Conservation (phyloP, 306 rosid species). For the Oxytropis ochrocephala region DNA sequence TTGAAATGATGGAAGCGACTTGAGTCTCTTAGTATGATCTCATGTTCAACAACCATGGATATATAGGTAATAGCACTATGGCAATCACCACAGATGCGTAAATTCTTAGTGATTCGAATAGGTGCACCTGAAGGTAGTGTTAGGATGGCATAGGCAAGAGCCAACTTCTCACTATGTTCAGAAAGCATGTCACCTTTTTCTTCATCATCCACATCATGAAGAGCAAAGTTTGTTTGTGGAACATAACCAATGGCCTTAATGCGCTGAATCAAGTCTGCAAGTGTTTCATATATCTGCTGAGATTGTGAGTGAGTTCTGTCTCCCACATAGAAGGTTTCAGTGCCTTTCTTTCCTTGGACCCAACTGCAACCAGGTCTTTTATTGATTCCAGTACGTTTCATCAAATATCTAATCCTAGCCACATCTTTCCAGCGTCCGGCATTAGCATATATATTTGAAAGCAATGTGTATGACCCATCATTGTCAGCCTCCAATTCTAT, state of each 20-base stretch:
- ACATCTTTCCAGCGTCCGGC: slow-evolving; percentile 87
- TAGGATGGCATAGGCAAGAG: slow-evolving; percentile 76
- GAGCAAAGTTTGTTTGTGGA: slow-evolving; percentile 76
- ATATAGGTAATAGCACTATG: slow-evolving; percentile 67
- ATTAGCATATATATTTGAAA: slow-evolving; percentile 81
- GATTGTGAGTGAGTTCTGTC: slow-evolving; percentile 64
- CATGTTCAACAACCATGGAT: slow-evolving; percentile 66
- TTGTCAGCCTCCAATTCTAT: slow-evolving; percentile 42
- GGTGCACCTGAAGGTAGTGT: slow-evolving; percentile 41
- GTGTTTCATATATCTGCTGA: slow-evolving; percentile 45
- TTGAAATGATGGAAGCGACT: slow-evolving; percentile 89
- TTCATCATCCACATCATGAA: slow-evolving; percentile 85
- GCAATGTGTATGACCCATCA: slow-evolving; percentile 76
- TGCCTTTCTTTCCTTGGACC: slow-evolving; percentile 69
- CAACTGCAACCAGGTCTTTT: slow-evolving; percentile 89
- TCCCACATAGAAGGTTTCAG: slow-evolving; percentile 66
- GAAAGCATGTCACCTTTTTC: slow-evolving; percentile 72
- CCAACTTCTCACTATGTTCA: slow-evolving; percentile 92
- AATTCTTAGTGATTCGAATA: slow-evolving; percentile 66
- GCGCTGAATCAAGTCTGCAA: slow-evolving; percentile 52
- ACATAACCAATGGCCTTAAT: slow-evolving; percentile 72
- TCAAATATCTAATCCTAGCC: slow-evolving; percentile 54
- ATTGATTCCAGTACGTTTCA: slow-evolving; percentile 62
- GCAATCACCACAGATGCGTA: slow-evolving; percentile 76
- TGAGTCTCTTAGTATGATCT: slow-evolving; percentile 78